Base-by-base conservation (phyloP, 108 stramenopile species). In the Cyclostephanos invisitatus region DNA sequence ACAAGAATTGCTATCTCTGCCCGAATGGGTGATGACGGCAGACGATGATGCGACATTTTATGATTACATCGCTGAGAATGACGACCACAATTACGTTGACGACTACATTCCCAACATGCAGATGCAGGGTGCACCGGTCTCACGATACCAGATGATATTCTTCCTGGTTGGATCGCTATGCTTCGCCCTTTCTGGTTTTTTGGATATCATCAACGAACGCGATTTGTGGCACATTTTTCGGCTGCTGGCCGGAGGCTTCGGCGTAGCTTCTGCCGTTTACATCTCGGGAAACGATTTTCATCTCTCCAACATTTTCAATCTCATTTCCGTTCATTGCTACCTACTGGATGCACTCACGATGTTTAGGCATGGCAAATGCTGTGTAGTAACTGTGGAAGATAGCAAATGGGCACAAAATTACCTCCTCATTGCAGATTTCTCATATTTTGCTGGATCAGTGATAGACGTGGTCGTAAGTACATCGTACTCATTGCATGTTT, bases 161-260 rank as follows among this genome's bases (percentile, higher is more conserved):
- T 73, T 37, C 72, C 54, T 73, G 27, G 64, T 65, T 55, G 72
- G 63, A 27, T 29, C 63, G 2, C 28, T 73, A 15, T 49, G 50
- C 64, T 73, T 73, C 35, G n/a, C 64, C 8, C 22, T 54, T 29
- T 12, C 35, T 17, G 72, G 72, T 42, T 21, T 65, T 1, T 20
- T 73, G 42, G 72, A 73, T 73, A 17, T 51, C 10, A 22, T 65
- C 15, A 21, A 12, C 22, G 72, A 65, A 44, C 49, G 54, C 20
- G 12, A 24, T 21, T 21, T 47, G 47, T 65, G 51, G n/a, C 63
- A 53, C 46, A 35, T 62, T 32, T 24, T 64, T 11, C 55, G 64
- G 62, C 37, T 61, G 18, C 35, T 73, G 51, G 72, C 72, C 37
- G 72, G 72, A 42, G 18, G 25, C 17, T 73, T 73, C 65, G 72